phyloP scores from a whole-genome alignment of 1,139 yeast genomes.

The Sugiyamaella sp. region DNA sequence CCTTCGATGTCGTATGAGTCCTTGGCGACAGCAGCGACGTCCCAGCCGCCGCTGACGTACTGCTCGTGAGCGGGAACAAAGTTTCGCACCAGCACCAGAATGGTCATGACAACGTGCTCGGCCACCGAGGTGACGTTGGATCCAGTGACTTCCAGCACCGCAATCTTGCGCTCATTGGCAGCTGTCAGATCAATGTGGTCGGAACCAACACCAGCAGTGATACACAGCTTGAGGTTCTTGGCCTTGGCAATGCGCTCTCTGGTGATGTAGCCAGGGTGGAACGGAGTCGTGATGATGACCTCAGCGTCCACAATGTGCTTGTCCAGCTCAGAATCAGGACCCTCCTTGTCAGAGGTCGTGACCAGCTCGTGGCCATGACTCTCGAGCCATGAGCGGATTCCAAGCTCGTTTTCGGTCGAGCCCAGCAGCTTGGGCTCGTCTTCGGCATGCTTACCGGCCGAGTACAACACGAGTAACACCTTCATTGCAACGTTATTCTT shows the following conservation, averaged over 20 bases:
- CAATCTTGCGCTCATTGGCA: slow-evolving; percentile 63
- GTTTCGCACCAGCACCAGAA: slow-evolving; percentile 70
- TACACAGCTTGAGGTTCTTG: slow-evolving; percentile 68
- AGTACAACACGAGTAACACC: slow-evolving; percentile 40
- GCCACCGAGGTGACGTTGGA: slow-evolving; percentile 81
- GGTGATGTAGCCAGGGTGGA: slow-evolving; percentile 79
- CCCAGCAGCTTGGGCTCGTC: slow-evolving; percentile 68
- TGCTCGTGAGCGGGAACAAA: slow-evolving; percentile 79
- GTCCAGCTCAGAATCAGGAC: slow-evolving; percentile 62
- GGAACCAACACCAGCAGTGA: slow-evolving; percentile 86
- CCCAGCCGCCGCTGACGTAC: slow-evolving; percentile 65
- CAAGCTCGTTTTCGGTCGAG: slow-evolving; percentile 74
- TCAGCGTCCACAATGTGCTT: slow-evolving; percentile 71
- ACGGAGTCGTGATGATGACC: slow-evolving; percentile 78
- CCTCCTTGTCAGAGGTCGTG: slow-evolving; percentile 71
- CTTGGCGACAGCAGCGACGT: slow-evolving; percentile 77
- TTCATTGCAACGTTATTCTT: slow-evolving; percentile 24
- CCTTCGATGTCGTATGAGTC: slow-evolving; percentile 76
- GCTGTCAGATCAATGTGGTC: slow-evolving; percentile 79
- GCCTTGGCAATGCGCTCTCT: slow-evolving; percentile 69
- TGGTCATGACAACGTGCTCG: slow-evolving; percentile 79
- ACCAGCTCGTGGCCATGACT: slow-evolving; percentile 67
- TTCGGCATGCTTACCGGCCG: slow-evolving; percentile 53
- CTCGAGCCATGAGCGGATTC: slow-evolving; percentile 67
- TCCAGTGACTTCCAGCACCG: slow-evolving; percentile 81